Base-by-base conservation (phyloP, 306 rosid species). In the Quercus engelmannii region DNA sequence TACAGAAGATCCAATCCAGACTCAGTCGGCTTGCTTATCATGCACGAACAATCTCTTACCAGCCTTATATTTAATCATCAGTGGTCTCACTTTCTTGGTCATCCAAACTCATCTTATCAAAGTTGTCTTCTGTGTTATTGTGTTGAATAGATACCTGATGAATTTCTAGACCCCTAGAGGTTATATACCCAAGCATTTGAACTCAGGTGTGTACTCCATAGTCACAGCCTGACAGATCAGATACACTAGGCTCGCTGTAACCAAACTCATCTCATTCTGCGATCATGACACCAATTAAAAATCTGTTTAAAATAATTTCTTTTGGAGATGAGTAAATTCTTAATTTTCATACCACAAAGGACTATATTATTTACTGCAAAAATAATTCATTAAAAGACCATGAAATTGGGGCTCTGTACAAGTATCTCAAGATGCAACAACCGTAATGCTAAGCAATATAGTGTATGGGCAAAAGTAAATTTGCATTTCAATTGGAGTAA, bases 21-120 rank as follows among this genome's bases (percentile, higher is more conserved):
- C 11, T 14, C 54, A 0, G 17, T 13, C 8, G 2, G 55, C 33
- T 20, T 62, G 51, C 55, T 67, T 72, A 46, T 38, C 28, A 12
- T 52, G 54, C 63, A 25, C 64, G 11, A 52, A 25, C 23, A 5
- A 18, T 54, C 46, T 55, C 56, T 79, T 86, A 95, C 87, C 96
- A 92, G 56, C 91, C 98, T 81, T 92, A 92, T 82, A 95, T 95
- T 77, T 94, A 92, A 52, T 90, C 97, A 11, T 92, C 97, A 1
- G 91, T 89, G 62, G 38, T 54, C 69, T 57, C 79, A 33, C 76
- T 81, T 77, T 87, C 89, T 77, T 83, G 81, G 57, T 76, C 89
- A 63, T 85, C 90, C 84, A 89, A 67, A 61, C 57, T 75, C 85
- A 89, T 72, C 76, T 80, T 74, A 74, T 88, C 92, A 56, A 84